phyloP scores from a whole-genome alignment of 2,329 filamentous ascomycete species.

The Colletotrichum sp. region DNA sequence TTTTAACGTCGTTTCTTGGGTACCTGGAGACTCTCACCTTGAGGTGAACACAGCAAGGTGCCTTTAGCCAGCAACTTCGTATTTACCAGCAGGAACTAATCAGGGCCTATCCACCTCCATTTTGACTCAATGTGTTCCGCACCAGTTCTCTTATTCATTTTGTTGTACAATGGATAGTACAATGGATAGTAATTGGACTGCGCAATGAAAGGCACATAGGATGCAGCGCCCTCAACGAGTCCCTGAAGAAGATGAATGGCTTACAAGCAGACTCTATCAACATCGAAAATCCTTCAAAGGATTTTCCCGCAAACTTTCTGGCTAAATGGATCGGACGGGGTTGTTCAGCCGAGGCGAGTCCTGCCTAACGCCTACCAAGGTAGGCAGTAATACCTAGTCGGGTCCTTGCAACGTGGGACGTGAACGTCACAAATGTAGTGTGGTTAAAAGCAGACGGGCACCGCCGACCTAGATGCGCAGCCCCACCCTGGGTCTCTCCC shows the following conservation, averaged over 20 bases:
- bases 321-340: not conserved
- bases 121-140: not conserved
- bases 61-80: not conserved
- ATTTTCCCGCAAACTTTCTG: not conserved
- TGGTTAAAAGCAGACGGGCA: not conserved
- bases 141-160: not conserved
- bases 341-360: not conserved
- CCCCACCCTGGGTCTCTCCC: not conserved
- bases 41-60: not conserved
- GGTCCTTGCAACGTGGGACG: not conserved
- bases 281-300: not conserved
- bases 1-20: not conserved
- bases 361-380: not conserved
- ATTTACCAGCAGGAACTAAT: not conserved
- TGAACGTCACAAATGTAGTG: not conserved
- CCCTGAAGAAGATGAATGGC: not conserved
- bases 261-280: not conserved
- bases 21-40: not conserved
- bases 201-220: not conserved
- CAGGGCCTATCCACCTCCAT: not conserved
- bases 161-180: not conserved
- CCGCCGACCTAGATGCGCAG: not conserved
- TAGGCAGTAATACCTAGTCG: not conserved
- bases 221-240: not conserved
- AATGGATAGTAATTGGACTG: not conserved